Conservation (phyloP, 108 stramenopile species). For the Cylindrotheca closterium region DNA sequence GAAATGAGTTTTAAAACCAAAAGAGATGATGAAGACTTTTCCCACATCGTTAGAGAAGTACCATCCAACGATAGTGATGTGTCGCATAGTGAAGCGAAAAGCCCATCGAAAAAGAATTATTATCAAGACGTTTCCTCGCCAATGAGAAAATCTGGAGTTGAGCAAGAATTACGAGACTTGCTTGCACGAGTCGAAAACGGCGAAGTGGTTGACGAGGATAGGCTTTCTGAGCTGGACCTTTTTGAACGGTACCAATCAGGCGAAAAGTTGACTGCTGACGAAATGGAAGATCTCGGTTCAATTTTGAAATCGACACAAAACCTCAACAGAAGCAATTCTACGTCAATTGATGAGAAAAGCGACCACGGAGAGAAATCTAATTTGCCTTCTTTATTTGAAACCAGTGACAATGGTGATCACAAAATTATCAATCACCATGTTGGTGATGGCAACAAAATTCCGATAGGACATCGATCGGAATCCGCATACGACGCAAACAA, state of each 20-base stretch:
- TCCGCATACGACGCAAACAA: no score
- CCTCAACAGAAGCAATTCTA: background rate
- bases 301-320: no score
- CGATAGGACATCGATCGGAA: no score
- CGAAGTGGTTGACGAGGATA: constrained; percentile 23
- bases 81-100: background rate
- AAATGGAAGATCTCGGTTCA: constrained; percentile 13
- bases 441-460: no score
- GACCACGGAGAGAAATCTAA: background rate
- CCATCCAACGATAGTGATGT: background rate
- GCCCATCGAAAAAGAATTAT: background rate
- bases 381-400: no score
- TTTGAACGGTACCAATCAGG: constrained; percentile 23
- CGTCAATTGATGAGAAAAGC: background rate
- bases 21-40: background rate
- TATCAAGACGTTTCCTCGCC: background rate
- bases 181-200: constrained; percentile 11
- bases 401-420: no score
- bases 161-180: constrained; percentile 13
- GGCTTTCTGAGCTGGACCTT: constrained; percentile 22
- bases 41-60: background rate
- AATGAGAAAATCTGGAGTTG: background rate
- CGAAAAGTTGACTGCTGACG: constrained; percentile 20
- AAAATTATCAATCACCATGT: no score
- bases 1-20: background rate